Evolutionary conservation across 2,329 filamentous ascomycete genomes (phyloP).

Genomic region (Sclerotinia subarctica): DNA sequence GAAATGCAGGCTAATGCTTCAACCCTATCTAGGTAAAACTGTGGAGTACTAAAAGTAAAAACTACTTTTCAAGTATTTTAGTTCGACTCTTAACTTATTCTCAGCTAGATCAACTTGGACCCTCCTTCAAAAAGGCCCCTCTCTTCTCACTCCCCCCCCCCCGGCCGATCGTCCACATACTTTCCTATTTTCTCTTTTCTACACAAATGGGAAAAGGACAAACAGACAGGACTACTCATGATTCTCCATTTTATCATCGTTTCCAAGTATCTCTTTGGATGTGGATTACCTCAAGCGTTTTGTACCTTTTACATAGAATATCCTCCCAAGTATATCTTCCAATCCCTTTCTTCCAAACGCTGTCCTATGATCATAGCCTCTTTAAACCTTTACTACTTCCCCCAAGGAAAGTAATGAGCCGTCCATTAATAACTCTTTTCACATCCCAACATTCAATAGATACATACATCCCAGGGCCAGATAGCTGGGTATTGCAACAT

Average conservation of each 20-base stretch:
- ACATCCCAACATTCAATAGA: not conserved
- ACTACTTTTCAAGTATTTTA: not conserved
- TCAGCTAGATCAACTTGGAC: not conserved
- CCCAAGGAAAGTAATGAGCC: not conserved
- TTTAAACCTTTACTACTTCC: not conserved
- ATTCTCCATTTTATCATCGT: slow-evolving; percentile 2
- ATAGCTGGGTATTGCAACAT: not conserved
- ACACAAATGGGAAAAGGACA: not conserved
- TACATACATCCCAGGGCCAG: not conserved
- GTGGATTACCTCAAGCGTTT: not conserved
- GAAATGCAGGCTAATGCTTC: not conserved
- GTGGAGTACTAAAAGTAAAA: not conserved
- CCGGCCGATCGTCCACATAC: slow-evolving; percentile 32
- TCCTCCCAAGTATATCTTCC: slow-evolving; percentile 7
- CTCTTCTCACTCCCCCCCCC: not conserved
- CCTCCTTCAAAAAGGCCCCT: slow-evolving; percentile 2
- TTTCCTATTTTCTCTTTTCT: slow-evolving; percentile 26
- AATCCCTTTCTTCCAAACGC: not conserved
- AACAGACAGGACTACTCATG: slow-evolving; percentile 16
- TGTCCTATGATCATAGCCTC: slow-evolving; percentile 9
- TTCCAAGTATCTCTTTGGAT: not conserved
- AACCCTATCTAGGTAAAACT: not conserved
- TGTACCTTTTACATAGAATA: not conserved
- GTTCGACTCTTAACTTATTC: not conserved
- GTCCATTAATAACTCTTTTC: not conserved